Conservation (phyloP, 2,329 filamentous ascomycete genomes). For the Cercospora sesami region DNA sequence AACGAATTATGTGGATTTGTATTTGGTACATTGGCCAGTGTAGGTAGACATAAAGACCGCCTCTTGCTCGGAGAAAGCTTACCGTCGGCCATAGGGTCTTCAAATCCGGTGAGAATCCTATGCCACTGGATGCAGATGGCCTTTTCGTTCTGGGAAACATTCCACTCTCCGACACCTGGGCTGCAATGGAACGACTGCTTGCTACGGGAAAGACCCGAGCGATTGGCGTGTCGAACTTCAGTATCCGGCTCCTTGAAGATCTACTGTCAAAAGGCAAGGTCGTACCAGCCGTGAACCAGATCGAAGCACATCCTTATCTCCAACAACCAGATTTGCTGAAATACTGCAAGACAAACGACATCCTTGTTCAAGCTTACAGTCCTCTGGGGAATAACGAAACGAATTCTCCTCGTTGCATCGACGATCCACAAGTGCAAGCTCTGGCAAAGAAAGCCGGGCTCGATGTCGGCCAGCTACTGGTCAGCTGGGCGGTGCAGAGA, state of each 20-base stretch:
- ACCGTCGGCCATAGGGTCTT: background rate
- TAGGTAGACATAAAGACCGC: background rate
- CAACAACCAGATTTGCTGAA: background rate
- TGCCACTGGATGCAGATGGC: background rate
- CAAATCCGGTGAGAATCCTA: constrained; percentile 8
- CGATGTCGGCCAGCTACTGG: constrained; percentile 56
- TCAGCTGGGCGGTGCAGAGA: constrained; percentile 58
- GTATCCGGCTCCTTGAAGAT: background rate
- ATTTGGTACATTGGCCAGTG: constrained; percentile 46
- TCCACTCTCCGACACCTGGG: background rate
- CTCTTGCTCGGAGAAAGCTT: background rate
- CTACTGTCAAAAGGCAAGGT: background rate
- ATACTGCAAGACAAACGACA: background rate
- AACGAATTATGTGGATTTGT: constrained; percentile 47
- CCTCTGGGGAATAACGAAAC: background rate
- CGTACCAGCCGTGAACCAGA: background rate
- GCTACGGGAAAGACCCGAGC: background rate
- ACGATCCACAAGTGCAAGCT: constrained; percentile 62
- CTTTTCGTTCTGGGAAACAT: background rate
- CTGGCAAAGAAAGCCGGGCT: constrained; percentile 64
- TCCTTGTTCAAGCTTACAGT: background rate
- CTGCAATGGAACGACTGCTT: background rate
- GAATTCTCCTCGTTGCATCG: constrained; percentile 36
- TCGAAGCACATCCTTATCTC: background rate
- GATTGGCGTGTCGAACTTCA: background rate